Conservation (phyloP, 2,329 filamentous ascomycete genomes). For the Aureobasidium sp. region DNA sequence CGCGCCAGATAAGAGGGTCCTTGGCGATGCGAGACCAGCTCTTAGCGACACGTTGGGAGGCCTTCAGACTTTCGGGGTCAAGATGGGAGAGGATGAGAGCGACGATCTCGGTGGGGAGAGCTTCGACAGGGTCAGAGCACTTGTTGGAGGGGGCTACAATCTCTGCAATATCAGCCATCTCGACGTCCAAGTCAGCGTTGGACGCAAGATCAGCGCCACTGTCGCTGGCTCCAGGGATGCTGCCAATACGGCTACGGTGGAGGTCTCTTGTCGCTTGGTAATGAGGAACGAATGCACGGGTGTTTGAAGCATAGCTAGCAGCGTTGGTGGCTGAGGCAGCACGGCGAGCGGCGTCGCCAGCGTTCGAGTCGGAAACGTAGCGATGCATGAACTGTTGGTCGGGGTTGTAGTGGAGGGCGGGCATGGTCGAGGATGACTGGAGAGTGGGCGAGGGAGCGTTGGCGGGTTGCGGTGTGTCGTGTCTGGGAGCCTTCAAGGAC, state of each 20-base stretch:
- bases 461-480: conserved; percentile 16
- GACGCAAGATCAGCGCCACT: conserved; percentile 29
- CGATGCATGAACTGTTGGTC: conserved; percentile 10
- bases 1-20: conserved; percentile 52
- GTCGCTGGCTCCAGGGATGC: conserved; percentile 24
- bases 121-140: conserved; percentile 40
- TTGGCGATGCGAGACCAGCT: conserved; percentile 48
- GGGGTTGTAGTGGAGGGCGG: conserved; percentile 9
- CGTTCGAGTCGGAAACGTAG: conserved; percentile 5
- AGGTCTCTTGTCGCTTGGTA: conserved; percentile 14
- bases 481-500: conserved; percentile 13
- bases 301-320: background rate
- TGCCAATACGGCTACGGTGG: conserved; percentile 15
- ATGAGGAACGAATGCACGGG: conserved; percentile 4
- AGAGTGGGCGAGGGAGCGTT: conserved; percentile 12
- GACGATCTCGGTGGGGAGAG: conserved; percentile 50
- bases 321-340: conserved; percentile 14
- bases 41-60: conserved; percentile 47
- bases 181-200: conserved; percentile 25
- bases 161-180: conserved; percentile 18
- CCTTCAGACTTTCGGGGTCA: conserved; percentile 47
- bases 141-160: background rate
- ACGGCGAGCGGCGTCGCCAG: conserved; percentile 14
- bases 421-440: conserved; percentile 12
- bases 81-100: conserved; percentile 52